Conservation (phyloP, 2,329 filamentous ascomycete species). For the Ophiocordyceps sinensis region DNA sequence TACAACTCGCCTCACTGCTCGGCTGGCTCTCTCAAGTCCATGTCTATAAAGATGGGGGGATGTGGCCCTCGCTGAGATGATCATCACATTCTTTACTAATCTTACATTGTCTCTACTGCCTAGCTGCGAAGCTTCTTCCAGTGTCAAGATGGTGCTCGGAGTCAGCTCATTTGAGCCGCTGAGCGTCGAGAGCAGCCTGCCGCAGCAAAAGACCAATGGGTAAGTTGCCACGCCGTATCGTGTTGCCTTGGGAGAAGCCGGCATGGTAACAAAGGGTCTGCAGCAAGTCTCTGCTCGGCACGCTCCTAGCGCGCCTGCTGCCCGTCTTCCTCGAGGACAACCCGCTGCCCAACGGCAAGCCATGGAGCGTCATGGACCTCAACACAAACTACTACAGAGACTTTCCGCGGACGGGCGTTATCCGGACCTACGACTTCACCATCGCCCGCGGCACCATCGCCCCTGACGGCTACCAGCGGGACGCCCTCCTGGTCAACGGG, state of each 20-base stretch:
- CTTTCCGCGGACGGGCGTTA: conserved; percentile 37
- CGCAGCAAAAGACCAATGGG: conserved; percentile 24
- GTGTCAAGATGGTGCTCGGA: conserved; percentile 3
- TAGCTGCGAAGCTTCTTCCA: no score
- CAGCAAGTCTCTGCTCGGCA: conserved; percentile 26
- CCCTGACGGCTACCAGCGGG: conserved; percentile 39
- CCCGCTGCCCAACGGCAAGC: conserved; percentile 31
- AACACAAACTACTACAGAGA: conserved; percentile 35
- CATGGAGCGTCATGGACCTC: conserved; percentile 33
- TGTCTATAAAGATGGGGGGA: not conserved
- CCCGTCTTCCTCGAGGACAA: conserved; percentile 32
- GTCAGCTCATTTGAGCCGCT: not conserved
- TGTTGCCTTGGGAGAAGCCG: no score
- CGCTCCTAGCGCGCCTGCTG: conserved; percentile 20
- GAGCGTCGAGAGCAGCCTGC: conserved; percentile 7
- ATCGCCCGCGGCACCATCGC: conserved; percentile 33
- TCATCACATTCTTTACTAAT: no score
- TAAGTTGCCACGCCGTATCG: conserved; percentile 6
- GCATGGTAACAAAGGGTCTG: not conserved
- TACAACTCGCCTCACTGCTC: not conserved
- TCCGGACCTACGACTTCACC: conserved; percentile 38
- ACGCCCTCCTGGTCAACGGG: conserved; percentile 47
- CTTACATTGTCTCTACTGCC: no score
- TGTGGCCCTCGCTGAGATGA: not conserved
- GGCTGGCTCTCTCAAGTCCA: not conserved